Base-by-base conservation (phyloP, 129 eudicot genomes). In the Tanacetum coccineum region DNA sequence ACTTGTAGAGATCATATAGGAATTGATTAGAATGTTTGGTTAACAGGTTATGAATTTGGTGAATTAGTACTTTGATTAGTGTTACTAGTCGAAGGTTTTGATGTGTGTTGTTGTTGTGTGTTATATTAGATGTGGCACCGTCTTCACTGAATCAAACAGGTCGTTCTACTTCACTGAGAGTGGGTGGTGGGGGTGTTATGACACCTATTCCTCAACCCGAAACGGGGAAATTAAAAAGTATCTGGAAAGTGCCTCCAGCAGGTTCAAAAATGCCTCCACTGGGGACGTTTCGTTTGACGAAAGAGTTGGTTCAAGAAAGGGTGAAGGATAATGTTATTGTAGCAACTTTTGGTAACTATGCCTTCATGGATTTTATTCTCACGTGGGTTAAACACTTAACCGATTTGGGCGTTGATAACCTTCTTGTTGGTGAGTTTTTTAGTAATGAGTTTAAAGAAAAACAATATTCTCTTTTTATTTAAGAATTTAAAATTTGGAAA, bases 351-450 rank as follows among this genome's bases (percentile, higher is more conserved):
- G 99, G 99, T 70, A 93, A 93, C 76, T 93, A 82, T 70, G 99
- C 99, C 9, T 93, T 88, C 82, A 93, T 93, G 99, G 96, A 93
- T 78, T 93, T 93, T 66, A 93, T 93, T 67, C 82, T 89, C 59
- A 86, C 96, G 32, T 93, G 99, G 99, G 99, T 93, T 74, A 93
- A 86, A 46, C 96, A 82, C 83, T 77, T 93, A 79, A 81, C 96
- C 4, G 99, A 93, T 83, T 59, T 93, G 72, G 92, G 96, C 6
- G 74, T 93, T 4, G 84, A 90, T 15, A 93, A 93, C 76, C 87
- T 89, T 70, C 89, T 93, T 59, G 95, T 93, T 46, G 99, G 99
- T 93, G 67, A 76, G 91, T 80, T 63, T 17, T 60, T 46, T 39
- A 8, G 44, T 55, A 59, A 51, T 13, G 17, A 62, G 9, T 59